Conservation (phyloP, 306 rosid genomes). For the Geum urbanum region DNA sequence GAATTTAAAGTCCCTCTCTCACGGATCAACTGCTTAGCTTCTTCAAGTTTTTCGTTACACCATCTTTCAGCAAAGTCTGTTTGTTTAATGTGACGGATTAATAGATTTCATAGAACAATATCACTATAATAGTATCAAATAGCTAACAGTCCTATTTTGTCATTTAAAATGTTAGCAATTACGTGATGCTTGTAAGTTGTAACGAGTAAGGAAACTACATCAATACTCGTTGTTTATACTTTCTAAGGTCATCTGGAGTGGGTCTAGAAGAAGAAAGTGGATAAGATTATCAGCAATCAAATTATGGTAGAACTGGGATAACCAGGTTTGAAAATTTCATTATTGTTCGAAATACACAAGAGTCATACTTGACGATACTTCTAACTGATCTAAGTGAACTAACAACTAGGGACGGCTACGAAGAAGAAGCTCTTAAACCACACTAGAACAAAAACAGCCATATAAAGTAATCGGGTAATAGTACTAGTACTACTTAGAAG, state of each 20-base stretch:
- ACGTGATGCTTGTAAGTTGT: too few relatives aligned
- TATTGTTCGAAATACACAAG: not conserved
- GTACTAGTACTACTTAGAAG: not conserved
- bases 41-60: slow-evolving; percentile 68
- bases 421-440: not conserved
- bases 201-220: too few relatives aligned
- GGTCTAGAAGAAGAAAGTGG: not conserved
- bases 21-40: slow-evolving; percentile 41
- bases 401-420: too few relatives aligned
- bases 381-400: not conserved
- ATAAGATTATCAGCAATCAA: not conserved
- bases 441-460: not conserved
- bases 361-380: slow-evolving; percentile 1
- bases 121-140: not conserved
- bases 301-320: not conserved
- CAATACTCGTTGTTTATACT: not conserved
- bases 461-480: not conserved
- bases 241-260: not conserved
- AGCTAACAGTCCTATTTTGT: not conserved
- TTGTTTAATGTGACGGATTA: slow-evolving; percentile 15
- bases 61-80: slow-evolving; percentile 75
- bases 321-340: not conserved
- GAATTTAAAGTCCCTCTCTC: slow-evolving; percentile 34
- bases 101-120: not conserved
- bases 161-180: not conserved